Conservation (phyloP, 331 rosid genomes). For the Cucumis variabilis region DNA sequence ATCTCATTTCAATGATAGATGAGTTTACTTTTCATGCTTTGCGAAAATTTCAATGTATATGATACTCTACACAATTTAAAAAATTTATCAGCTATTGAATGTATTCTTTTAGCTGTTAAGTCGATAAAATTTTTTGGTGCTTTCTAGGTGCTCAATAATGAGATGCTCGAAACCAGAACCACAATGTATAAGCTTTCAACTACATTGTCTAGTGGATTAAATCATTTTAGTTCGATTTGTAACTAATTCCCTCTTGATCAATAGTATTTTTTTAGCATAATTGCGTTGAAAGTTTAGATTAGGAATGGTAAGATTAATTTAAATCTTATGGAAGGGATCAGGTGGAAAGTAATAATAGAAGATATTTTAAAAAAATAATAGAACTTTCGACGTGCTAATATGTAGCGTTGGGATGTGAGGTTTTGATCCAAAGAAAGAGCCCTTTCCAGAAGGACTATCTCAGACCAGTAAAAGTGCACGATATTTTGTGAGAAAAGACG, state of each 20-base stretch:
- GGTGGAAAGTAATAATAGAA: too few species aligned
- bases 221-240: slow-evolving; percentile 75
- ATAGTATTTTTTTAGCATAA: neutral
- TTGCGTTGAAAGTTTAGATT: neutral
- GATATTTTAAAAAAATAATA: too few species aligned
- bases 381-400: too few species aligned
- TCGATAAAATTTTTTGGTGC: slow-evolving; percentile 36
- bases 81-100: neutral
- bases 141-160: slow-evolving; percentile 57
- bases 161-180: slow-evolving; percentile 71
- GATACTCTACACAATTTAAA: neutral
- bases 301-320: neutral
- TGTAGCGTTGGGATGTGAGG: too few species aligned
- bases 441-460: too few species aligned
- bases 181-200: slow-evolving; percentile 77
- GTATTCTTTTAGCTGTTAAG: neutral
- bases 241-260: slow-evolving; percentile 1
- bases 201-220: slow-evolving; percentile 86
- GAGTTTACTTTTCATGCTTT: too few species aligned
- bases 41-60: too few species aligned
- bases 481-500: too few species aligned
- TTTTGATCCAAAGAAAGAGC: too few species aligned
- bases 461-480: too few species aligned
- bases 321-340: neutral
- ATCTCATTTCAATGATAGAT: slow-evolving; percentile 69